A percentile compares a stretch with the other conserved stretches of the same genome.
These are phyloP conservation scores for Phytophthora melonis DNA, from an alignment of 352 stramenopile genomes.

Conservation along the genomic window DNA sequence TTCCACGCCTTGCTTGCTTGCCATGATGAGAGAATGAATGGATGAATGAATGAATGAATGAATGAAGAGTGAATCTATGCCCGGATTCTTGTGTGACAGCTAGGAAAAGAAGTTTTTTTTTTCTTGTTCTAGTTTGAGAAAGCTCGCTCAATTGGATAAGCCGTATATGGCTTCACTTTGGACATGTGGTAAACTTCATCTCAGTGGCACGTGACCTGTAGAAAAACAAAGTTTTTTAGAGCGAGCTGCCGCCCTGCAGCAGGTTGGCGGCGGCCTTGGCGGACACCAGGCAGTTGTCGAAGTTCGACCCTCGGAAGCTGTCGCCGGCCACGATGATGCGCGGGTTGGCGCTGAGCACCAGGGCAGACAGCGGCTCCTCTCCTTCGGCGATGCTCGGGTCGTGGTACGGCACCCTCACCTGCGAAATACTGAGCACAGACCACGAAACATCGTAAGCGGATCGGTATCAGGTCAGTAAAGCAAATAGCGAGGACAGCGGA, in stretches of 20 bases:
- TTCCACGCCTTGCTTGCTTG: background rate
- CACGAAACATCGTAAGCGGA: slow-evolving; percentile 5
- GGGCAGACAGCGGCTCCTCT: slow-evolving; percentile 18
- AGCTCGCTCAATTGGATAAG: background rate
- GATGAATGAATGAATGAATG: too few relatives aligned
- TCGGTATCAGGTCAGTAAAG: background rate
- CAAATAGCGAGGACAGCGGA: background rate
- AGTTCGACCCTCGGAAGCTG: slow-evolving; percentile 71
- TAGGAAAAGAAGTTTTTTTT: background rate
- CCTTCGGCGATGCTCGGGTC: slow-evolving; percentile 29
- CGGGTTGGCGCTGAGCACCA: slow-evolving; percentile 62
- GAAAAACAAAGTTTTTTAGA: slow-evolving; percentile 29
- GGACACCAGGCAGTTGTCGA: slow-evolving; percentile 78
- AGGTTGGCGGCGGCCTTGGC: slow-evolving; percentile 54
- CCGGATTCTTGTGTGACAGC: slow-evolving; percentile 8
- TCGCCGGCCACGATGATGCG: slow-evolving; percentile 74
- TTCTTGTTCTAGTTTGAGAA: slow-evolving; percentile 27
- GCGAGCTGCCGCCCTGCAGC: slow-evolving; percentile 41
- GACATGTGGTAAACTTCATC: slow-evolving; percentile 10
- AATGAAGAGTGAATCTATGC: slow-evolving; percentile 5
- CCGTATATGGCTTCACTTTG: slow-evolving; percentile 23
- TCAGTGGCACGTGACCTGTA: background rate
- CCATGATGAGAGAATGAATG: too few relatives aligned
- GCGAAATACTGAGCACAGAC: slow-evolving; percentile 59
- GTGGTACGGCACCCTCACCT: slow-evolving; percentile 60